A percentile compares a stretch with the other conserved stretches of the same genome.
Conservation (phyloP, 257 asterid genomes). For the Primulina eburnea region DNA sequence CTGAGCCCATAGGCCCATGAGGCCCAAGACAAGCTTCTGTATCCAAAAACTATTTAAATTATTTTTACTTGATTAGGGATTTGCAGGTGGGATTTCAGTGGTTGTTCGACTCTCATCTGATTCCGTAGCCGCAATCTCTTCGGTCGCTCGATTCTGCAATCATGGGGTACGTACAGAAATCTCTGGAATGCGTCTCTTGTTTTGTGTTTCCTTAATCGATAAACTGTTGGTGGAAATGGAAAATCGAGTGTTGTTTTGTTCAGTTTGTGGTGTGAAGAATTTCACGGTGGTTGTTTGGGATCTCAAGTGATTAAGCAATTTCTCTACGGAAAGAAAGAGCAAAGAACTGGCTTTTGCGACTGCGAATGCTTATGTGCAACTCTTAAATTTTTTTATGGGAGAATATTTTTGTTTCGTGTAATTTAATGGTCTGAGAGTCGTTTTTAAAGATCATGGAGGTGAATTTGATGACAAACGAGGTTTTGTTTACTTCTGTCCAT, state of each 20-base stretch:
- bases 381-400: not conserved
- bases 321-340: not conserved
- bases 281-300: not conserved
- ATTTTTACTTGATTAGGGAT: not conserved
- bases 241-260: not conserved
- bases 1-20: not conserved
- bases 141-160: conserved; percentile 29
- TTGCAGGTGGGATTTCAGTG: conserved; percentile 1
- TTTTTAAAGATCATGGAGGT: not conserved
- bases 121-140: conserved; percentile 17
- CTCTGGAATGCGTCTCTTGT: not conserved
- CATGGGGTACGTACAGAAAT: conserved; percentile 43
- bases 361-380: not conserved
- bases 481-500: not conserved
- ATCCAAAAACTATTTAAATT: too few relatives aligned
- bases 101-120: conserved; percentile 2
- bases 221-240: not conserved
- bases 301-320: not conserved
- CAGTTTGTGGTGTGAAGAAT: not conserved
- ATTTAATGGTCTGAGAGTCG: not conserved
- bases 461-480: not conserved
- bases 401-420: not conserved
- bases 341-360: not conserved
- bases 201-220: too few relatives aligned
- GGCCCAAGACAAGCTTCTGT: too few relatives aligned